Evolutionary conservation across 1,284 basidiomycete genomes (phyloP).

Genomic region (Ceratobasidium sp.): DNA sequence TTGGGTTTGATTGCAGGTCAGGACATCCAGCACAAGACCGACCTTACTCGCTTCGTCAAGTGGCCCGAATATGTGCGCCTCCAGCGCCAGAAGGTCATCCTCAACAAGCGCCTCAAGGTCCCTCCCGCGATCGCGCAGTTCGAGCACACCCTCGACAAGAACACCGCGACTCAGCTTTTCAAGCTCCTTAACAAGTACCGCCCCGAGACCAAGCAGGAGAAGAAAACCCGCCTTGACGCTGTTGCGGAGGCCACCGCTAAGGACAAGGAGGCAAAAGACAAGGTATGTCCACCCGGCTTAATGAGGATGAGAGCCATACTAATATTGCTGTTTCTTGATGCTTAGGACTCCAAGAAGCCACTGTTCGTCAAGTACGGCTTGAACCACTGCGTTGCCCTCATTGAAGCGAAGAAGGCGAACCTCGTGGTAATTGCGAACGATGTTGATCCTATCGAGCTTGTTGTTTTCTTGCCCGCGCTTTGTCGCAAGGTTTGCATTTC

Average conservation of each 20-base stretch:
- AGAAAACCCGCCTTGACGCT: conserved; percentile 91
- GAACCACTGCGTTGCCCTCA: conserved; percentile 95
- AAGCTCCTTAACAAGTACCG: conserved; percentile 98
- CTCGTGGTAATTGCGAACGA: conserved; percentile 98
- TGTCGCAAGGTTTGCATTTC: conserved; percentile 75
- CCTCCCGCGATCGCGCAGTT: conserved; percentile 99
- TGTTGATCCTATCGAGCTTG: conserved; percentile 98
- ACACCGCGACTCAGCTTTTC: conserved; percentile 98
- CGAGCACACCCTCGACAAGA: conserved; percentile 98
- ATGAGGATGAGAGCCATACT: neutral
- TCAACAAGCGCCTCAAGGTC: conserved; percentile 98
- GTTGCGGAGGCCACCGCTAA: conserved; percentile 81
- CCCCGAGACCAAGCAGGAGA: conserved; percentile 95
- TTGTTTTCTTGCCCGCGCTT: conserved; percentile 96
- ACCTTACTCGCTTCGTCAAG: conserved; percentile 98
- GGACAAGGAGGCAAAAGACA: conserved; percentile 77
- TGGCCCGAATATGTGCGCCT: conserved; percentile 99
- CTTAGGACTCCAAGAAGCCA: conserved; percentile 87
- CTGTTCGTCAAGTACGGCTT: conserved; percentile 96
- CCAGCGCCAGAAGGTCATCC: conserved; percentile 98
- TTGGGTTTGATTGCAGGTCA: conserved; percentile 77
- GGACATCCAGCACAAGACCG: conserved; percentile 90
- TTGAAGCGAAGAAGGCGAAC: conserved; percentile 97
- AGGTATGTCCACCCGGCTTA: conserved; percentile 57
- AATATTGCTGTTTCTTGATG: conserved; percentile 43